phyloP scores from a whole-genome alignment of 2,329 filamentous ascomycete species.

The Fusarium armeniacum region DNA sequence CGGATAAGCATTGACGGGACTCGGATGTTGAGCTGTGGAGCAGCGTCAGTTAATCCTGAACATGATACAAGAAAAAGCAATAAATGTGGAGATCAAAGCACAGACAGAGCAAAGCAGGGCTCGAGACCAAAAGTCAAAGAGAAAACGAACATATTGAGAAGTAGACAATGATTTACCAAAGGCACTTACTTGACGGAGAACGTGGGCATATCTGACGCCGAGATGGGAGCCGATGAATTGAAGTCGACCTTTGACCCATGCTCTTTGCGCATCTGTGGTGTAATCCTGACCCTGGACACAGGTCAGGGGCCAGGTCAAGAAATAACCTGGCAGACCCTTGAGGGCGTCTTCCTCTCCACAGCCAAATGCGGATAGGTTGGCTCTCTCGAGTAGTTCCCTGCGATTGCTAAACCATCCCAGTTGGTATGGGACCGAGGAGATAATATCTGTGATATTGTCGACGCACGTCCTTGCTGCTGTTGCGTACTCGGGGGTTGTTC shows the following conservation, averaged over 20 bases:
- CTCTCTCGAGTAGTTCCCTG: constrained; percentile 57
- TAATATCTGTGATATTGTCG: constrained; percentile 69
- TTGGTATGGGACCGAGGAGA: constrained; percentile 73
- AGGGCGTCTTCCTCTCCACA: constrained; percentile 64
- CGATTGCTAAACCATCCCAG: constrained; percentile 70
- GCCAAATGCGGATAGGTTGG: constrained; percentile 61
- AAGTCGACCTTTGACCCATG: constrained; percentile 68
- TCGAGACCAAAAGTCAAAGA: background rate
- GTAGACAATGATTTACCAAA: background rate
- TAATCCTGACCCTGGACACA: constrained; percentile 70
- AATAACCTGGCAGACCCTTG: constrained; percentile 71
- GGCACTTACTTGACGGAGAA: constrained; percentile 65
- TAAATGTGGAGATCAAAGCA: constrained; percentile 8
- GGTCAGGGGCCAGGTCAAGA: constrained; percentile 71
- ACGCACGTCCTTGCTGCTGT: constrained; percentile 65
- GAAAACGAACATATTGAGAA: constrained; percentile 4
- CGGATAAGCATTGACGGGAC: constrained; percentile 74
- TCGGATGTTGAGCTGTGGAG: constrained; percentile 66
- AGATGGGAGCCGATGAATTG: constrained; percentile 68
- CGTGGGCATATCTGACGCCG: constrained; percentile 70
- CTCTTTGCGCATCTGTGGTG: constrained; percentile 69
- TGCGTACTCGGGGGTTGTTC: constrained; percentile 73
- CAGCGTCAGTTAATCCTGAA: constrained; percentile 25
- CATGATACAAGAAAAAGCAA: constrained; percentile 32
- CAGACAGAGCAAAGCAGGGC: background rate